Conservation (phyloP, 164 flowering plant species). For the Kalanchoe fedtschenkoi region DNA sequence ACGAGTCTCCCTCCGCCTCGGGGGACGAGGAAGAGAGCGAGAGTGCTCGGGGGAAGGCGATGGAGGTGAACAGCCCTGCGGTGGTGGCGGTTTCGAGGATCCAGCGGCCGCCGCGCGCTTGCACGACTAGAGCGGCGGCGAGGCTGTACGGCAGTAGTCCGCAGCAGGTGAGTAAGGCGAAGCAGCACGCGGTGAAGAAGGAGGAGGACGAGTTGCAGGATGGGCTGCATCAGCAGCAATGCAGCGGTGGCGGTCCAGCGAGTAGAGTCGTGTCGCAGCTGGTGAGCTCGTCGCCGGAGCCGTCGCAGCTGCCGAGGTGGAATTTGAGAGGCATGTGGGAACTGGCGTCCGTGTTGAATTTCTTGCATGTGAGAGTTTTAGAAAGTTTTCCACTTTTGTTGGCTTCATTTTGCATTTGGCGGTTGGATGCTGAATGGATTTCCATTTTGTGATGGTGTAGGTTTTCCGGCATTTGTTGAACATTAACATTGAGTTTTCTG, state of each 20-base stretch:
- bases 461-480: slow-evolving; percentile 83
- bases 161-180: slow-evolving; percentile 23
- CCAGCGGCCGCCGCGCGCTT: slow-evolving; percentile 75
- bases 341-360: slow-evolving; percentile 78
- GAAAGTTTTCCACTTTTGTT: not conserved
- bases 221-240: slow-evolving; percentile 23
- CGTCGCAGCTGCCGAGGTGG: slow-evolving; percentile 71
- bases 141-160: slow-evolving; percentile 22
- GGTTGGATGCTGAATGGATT: slow-evolving; percentile 2
- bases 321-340: slow-evolving; percentile 89
- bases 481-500: slow-evolving; percentile 68
- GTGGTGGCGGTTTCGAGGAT: slow-evolving; percentile 21
- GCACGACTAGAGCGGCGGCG: slow-evolving; percentile 63
- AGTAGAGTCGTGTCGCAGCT: slow-evolving; percentile 64
- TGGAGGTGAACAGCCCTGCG: not conserved
- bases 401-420: slow-evolving; percentile 6
- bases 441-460: slow-evolving; percentile 24
- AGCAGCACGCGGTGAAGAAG: slow-evolving; percentile 26
- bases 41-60: not conserved
- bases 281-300: slow-evolving; percentile 33
- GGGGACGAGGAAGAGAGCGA: not conserved
- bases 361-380: slow-evolving; percentile 62
- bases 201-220: slow-evolving; percentile 17
- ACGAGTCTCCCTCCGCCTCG: not conserved
- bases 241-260: slow-evolving; percentile 52